phyloP scores from a whole-genome alignment of 2,329 filamentous ascomycete species.

The Keithomyces neogunnii region DNA sequence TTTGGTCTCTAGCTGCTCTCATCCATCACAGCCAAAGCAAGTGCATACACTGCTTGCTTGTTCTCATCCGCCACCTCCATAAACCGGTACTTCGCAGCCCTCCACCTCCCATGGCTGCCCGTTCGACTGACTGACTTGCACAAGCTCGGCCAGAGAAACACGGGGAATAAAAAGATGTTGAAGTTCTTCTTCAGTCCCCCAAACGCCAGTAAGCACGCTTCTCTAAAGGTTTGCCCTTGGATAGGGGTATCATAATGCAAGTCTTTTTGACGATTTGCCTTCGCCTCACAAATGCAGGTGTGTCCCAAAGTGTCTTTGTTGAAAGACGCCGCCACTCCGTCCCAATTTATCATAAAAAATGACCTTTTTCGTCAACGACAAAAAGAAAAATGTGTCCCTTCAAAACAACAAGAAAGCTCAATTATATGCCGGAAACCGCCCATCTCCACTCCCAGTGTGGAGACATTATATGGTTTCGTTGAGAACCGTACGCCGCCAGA shows the following conservation, averaged over 20 bases:
- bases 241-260: constrained; percentile 32
- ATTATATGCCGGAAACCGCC: constrained; percentile 27
- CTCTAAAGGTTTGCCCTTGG: constrained; percentile 22
- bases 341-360: constrained; percentile 25
- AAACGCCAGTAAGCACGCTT: constrained; percentile 29
- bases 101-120: not conserved
- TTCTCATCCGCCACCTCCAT: not conserved
- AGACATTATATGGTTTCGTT: constrained; percentile 32
- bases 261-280: constrained; percentile 20
- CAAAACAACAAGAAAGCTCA: constrained; percentile 7
- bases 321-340: constrained; percentile 35
- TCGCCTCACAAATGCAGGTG: constrained; percentile 31
- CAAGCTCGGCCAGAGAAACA: constrained; percentile 31
- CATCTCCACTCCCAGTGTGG: constrained; percentile 22
- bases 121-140: constrained; percentile 23
- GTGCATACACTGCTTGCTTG: not conserved
- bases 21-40: constrained; percentile 4
- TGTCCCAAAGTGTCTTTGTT: constrained; percentile 33
- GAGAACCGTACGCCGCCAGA: constrained; percentile 36
- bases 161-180: constrained; percentile 37
- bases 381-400: constrained; percentile 9
- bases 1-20: constrained; percentile 6
- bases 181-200: constrained; percentile 37
- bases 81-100: not conserved
- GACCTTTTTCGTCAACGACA: constrained; percentile 8